A percentile compares a stretch with the other conserved stretches of the same genome.
phyloP scores from a whole-genome alignment of 352 stramenopile species.

The Phytopythium boreale region DNA sequence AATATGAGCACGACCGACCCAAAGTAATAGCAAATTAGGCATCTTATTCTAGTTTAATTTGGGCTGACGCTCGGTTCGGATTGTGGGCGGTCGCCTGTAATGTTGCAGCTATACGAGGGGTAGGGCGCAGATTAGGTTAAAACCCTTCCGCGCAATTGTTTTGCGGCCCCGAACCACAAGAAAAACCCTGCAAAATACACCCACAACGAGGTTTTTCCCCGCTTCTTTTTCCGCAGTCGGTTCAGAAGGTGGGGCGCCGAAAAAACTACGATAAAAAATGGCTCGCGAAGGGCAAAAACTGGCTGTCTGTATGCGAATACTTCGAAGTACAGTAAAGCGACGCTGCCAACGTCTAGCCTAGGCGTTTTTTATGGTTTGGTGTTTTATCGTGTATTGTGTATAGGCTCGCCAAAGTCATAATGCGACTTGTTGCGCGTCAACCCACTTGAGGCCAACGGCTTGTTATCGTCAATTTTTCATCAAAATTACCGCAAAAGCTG shows the following conservation, averaged over 20 bases:
- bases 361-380: too few relatives aligned
- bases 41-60: too few relatives aligned
- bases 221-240: not conserved
- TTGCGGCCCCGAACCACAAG: too few relatives aligned
- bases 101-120: not conserved
- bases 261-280: not conserved
- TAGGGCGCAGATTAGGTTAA: not conserved
- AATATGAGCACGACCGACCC: too few relatives aligned
- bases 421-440: too few relatives aligned
- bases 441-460: too few relatives aligned
- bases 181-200: not conserved
- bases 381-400: not conserved
- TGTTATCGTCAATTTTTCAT: too few relatives aligned
- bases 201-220: not conserved
- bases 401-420: too few relatives aligned
- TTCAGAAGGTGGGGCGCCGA: not conserved
- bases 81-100: not conserved
- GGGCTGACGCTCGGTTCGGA: not conserved
- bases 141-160: not conserved
- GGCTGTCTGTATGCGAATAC: not conserved
- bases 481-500: not conserved
- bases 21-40: too few relatives aligned
- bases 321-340: too few relatives aligned
- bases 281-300: not conserved
- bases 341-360: too few relatives aligned